Conservation (phyloP, 768 basidiomycete species). For the Podaxis rugospora region DNA sequence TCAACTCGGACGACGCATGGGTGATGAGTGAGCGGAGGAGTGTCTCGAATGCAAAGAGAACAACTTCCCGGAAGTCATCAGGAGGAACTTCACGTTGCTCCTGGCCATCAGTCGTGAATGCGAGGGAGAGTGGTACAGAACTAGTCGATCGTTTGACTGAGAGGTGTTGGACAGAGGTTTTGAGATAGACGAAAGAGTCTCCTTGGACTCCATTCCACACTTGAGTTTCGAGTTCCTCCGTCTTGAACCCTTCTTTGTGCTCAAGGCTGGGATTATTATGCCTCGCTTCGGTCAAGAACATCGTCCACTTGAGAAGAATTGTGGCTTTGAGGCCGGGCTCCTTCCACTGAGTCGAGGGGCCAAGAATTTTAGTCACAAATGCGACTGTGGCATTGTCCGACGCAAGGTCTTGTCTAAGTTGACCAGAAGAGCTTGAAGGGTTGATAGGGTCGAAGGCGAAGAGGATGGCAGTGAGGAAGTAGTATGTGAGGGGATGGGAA, state of each 20-base stretch:
- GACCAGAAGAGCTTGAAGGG: conserved; percentile 41
- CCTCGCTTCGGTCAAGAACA: conserved; percentile 76
- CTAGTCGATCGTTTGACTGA: conserved; percentile 37
- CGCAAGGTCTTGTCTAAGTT: conserved; percentile 43
- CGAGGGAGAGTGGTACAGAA: conserved; percentile 13
- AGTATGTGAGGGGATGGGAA: conserved; percentile 66
- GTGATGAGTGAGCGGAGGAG: conserved; percentile 69
- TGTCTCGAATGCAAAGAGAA: conserved; percentile 65
- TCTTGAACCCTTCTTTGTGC: conserved; percentile 58
- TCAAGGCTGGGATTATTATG: conserved; percentile 65
- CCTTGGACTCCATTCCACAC: conserved; percentile 83
- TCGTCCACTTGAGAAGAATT: conserved; percentile 81
- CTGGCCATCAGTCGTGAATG: conserved; percentile 29
- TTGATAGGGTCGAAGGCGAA: conserved; percentile 65
- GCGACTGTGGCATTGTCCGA: conserved; percentile 42
- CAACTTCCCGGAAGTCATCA: conserved; percentile 46
- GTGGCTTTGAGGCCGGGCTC: conserved; percentile 67
- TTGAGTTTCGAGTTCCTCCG: conserved; percentile 77
- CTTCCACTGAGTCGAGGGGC: conserved; percentile 55
- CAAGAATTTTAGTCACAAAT: conserved; percentile 58
- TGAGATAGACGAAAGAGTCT: conserved; percentile 73
- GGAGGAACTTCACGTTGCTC: conserved; percentile 42
- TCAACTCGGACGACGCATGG: conserved; percentile 74
- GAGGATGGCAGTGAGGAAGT: conserved; percentile 62
- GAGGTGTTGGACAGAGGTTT: conserved; percentile 53